phyloP scores from a whole-genome alignment of 2,329 filamentous ascomycete species.

The Trichoderma atroviride region DNA sequence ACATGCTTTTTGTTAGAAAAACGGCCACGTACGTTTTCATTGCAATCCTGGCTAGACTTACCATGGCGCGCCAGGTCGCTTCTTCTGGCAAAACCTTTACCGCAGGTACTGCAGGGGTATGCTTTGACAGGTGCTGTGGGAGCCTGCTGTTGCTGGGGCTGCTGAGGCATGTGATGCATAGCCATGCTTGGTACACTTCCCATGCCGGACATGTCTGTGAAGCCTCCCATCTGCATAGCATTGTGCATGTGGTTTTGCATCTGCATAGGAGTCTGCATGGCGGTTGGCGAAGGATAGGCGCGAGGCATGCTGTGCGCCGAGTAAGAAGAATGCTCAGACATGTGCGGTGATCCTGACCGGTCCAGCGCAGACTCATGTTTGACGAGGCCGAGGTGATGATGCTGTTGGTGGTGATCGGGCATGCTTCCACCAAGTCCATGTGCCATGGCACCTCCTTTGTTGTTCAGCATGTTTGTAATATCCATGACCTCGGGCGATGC shows the following conservation, averaged over 20 bases:
- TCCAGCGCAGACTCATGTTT: constrained; percentile 50
- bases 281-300: constrained; percentile 56
- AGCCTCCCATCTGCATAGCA: constrained; percentile 46
- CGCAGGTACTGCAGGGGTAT: constrained; percentile 87
- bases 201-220: constrained; percentile 44
- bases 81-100: constrained; percentile 87
- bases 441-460: constrained; percentile 45
- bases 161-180: constrained; percentile 42
- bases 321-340: constrained; percentile 61
- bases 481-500: constrained; percentile 55
- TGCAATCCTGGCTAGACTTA: constrained; percentile 41
- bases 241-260: constrained; percentile 48
- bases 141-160: constrained; percentile 39
- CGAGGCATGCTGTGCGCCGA: constrained; percentile 53
- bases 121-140: constrained; percentile 59
- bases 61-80: constrained; percentile 95
- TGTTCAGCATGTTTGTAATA: constrained; percentile 57
- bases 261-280: constrained; percentile 55
- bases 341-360: constrained; percentile 60
- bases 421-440: constrained; percentile 36
- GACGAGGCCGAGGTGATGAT: constrained; percentile 38
- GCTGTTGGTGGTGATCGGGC: constrained; percentile 37
- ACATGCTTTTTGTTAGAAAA: not conserved
- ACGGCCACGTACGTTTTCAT: not conserved
- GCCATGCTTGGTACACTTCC: constrained; percentile 42